These are phyloP conservation scores for Penicillium bialowiezense DNA, from an alignment of 495 filamentous ascomycete genomes.

Conservation along the genomic window DNA sequence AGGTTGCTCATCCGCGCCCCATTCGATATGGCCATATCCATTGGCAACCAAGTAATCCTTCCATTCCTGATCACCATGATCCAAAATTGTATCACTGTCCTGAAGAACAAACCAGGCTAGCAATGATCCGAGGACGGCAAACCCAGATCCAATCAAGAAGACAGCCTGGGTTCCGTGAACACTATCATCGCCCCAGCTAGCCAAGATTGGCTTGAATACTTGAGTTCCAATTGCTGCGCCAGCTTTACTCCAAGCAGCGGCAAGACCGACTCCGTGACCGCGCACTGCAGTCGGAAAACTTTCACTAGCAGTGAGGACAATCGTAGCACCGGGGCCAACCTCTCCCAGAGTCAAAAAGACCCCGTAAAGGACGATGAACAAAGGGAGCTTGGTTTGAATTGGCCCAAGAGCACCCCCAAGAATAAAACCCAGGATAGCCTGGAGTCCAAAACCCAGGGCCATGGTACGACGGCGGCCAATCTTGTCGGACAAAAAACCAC, in stretches of 20 bases:
- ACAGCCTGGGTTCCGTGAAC: slow-evolving; percentile 25
- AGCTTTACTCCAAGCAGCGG: slow-evolving; percentile 73
- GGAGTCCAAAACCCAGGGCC: slow-evolving; percentile 54
- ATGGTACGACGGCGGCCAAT: slow-evolving; percentile 68
- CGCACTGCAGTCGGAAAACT: slow-evolving; percentile 76
- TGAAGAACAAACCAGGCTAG: slow-evolving; percentile 28
- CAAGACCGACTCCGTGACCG: slow-evolving; percentile 79
- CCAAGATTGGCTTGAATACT: slow-evolving; percentile 51
- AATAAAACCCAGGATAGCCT: slow-evolving; percentile 68
- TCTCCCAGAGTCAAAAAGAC: slow-evolving; percentile 76
- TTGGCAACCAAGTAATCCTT: slow-evolving; percentile 23
- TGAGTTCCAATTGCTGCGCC: slow-evolving; percentile 79
- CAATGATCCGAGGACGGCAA: slow-evolving; percentile 21
- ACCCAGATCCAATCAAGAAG: slow-evolving; percentile 28
- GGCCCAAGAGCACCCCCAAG: slow-evolving; percentile 62
- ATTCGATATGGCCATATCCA: slow-evolving; percentile 24
- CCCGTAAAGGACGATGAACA: slow-evolving; percentile 65
- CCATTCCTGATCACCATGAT: slow-evolving; percentile 27
- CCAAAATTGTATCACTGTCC: slow-evolving; percentile 20
- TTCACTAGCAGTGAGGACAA: slow-evolving; percentile 54
- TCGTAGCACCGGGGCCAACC: slow-evolving; percentile 77
- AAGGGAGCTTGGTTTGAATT: slow-evolving; percentile 58
- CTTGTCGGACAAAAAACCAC: slow-evolving; percentile 62
- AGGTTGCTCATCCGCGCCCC: slow-evolving; percentile 13
- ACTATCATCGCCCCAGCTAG: slow-evolving; percentile 23